Conservation (phyloP, 345 rosid genomes). For the Balakata baccata region DNA sequence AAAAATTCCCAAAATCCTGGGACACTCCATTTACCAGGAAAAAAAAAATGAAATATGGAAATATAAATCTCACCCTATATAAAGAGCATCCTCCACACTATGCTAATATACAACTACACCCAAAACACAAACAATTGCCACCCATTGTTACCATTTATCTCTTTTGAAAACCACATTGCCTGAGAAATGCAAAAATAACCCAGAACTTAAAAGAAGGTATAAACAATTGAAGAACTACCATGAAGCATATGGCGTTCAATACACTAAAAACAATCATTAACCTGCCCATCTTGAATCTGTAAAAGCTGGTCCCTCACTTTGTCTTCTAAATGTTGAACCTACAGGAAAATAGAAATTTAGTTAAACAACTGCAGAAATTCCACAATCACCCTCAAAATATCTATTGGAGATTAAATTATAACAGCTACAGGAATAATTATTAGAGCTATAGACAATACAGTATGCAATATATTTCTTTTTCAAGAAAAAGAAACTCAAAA, state of each 20-base stretch:
- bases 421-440: not conserved
- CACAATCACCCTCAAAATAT: not conserved
- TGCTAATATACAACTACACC: not conserved
- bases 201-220: no score
- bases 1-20: not conserved
- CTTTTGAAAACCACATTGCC: not conserved
- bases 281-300: slow-evolving; percentile 55
- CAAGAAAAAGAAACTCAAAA: not conserved
- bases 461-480: not conserved
- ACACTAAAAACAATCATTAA: slow-evolving; percentile 10
- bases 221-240: not conserved
- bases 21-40: not conserved
- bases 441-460: not conserved
- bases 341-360: slow-evolving; percentile 10
- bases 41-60: not conserved
- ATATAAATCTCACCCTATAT: not conserved
- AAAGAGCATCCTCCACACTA: not conserved
- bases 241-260: not conserved
- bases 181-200: not conserved
- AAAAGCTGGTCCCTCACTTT: slow-evolving; percentile 61
- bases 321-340: slow-evolving; percentile 88
- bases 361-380: not conserved
- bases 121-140: not conserved
- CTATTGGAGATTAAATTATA: not conserved
- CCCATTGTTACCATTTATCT: not conserved